Base-by-base conservation (phyloP, 108 stramenopile genomes). In the Skeletonema tropicum region DNA sequence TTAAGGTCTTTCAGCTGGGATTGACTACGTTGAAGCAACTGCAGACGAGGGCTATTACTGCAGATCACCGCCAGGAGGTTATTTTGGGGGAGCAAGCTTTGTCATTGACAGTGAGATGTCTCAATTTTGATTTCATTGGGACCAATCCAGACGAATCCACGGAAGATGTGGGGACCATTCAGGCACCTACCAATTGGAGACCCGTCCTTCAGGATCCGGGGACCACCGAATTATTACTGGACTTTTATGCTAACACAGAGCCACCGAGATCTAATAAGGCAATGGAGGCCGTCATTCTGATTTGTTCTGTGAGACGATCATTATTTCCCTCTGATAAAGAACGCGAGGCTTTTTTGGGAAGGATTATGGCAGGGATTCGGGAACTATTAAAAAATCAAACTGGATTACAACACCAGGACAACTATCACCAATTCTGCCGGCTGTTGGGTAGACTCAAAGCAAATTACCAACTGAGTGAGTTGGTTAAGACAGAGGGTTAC, bases 401-500 rank as follows among this genome's bases (percentile, higher is more conserved):
- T 21, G 98, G 98, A 25, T 85, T 99, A 61, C 89, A 97, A 42
- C 96, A 98, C 74, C 92, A 94, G 68, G 97, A 97, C 45, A 98
- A 98, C 67, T 99, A 98, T 80, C 98, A 98, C 87, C 90, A 98
- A 71, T 99, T 99, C 71, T 99, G 98, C 84, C 90, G 97, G 36
- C 81, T 98, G 57, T 86, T 98, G 45, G 98, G 98, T 10, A 85
- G 97, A 41, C 83, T 99, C 52, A 99, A 99, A 89, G 92, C 97
- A 19, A 98, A 97, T 82, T 99, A 97, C 74, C 98, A 99, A 74
- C 89, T 99, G 17, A 90, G 87, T 66, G 98, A 98, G 77, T 81
- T 97, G 23, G 96, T 99, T 38, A 96, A 97, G 68, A 79, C 92
- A 32, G 93, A 93, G 17, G 96, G 96, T 10, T 99, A 97, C 79